Base-by-base conservation (phyloP, 2,329 filamentous ascomycete genomes). In the Hymenoscyphus linearis region DNA sequence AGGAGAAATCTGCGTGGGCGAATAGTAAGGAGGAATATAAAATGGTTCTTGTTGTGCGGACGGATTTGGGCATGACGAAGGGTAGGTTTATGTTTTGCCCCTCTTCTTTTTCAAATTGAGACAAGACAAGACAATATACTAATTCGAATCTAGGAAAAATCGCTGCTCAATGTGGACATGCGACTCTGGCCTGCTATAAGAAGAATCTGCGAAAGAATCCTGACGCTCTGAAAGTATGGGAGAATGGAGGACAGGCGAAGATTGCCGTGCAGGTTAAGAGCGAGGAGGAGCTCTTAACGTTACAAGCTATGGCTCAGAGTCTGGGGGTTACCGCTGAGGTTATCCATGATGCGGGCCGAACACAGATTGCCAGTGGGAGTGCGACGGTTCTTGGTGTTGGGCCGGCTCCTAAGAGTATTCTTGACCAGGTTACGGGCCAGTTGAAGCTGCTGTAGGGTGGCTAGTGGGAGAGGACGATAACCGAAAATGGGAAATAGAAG, bases 131-230 rank as follows among this genome's bases (percentile, higher is more conserved):
- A n/a, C n/a, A n/a, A n/a, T n/a, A 36, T 44, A 57, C 60, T n/a
- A 40, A 55, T n/a, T 14, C 14, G 50, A 3, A 13, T 26, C 53
- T 66, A 96, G 93, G 93, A 71, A 99, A 99, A 82, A 97, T 98
- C 71, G 95, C 91, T 61, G 95, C 95, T 7, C 95, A 98, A 77
- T 93, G 90, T 77, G 90, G 88, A 56, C 95, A 98, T 76, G 95
- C 95, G n/a, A 96, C 93, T 2, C 86, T 99, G 60, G 93, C 93
- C 60, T 98, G 93, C 83, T 99, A 96, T 85, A 98, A 97, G 79
- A 79, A 86, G 62, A 85, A 96, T 66, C 77, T 85, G 60, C 76
- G 79, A 52, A 80, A 80, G 26, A 79, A 82, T 54, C 83, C 85
- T 60, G 79, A 79, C 52, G 78, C 96, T 58, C 84, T 99, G 55